Conservation (phyloP, 2,329 filamentous ascomycete genomes). For the Didymella exigua region DNA sequence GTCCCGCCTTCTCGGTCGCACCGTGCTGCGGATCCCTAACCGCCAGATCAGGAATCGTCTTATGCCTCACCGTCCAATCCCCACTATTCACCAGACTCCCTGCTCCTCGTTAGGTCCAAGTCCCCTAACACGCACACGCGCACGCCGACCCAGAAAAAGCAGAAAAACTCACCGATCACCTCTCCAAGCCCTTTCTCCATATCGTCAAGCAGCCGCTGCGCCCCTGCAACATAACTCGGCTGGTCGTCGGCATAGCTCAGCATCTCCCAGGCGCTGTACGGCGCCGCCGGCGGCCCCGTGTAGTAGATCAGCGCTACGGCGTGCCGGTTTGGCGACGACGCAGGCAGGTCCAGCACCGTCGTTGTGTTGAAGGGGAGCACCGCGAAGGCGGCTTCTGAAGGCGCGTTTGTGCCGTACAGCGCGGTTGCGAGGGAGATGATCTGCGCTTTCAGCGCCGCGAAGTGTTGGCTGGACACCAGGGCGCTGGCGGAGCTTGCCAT, state of each 20-base stretch:
- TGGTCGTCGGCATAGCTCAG: slow-evolving; percentile 7
- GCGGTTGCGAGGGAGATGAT: slow-evolving; percentile 9
- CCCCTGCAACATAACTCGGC: not conserved
- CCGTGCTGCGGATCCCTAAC: slow-evolving; percentile 1
- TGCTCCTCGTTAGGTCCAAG: not conserved
- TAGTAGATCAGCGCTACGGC: slow-evolving; percentile 13
- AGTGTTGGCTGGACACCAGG: too few relatives aligned
- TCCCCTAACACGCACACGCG: too few relatives aligned
- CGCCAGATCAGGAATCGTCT: slow-evolving; percentile 8
- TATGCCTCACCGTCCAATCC: slow-evolving; percentile 7
- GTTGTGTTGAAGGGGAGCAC: slow-evolving; percentile 5
- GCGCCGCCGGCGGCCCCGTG: not conserved
- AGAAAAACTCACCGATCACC: slow-evolving; percentile 8
- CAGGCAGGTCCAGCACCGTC: not conserved
- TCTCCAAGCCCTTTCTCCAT: slow-evolving; percentile 9
- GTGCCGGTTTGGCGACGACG: not conserved
- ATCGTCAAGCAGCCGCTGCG: slow-evolving; percentile 12
- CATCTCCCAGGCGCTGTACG: slow-evolving; percentile 8
- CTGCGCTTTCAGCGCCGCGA: slow-evolving; percentile 1
- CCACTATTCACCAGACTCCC: slow-evolving; percentile 1
- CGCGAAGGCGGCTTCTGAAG: not conserved
- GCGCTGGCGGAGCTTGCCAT: too few relatives aligned
- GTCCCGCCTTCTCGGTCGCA: not conserved
- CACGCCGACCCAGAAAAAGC: too few relatives aligned
- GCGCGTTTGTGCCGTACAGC: slow-evolving; percentile 1